Evolutionary conservation across 1,139 yeast genomes (phyloP), one percentile per base, ranked within the genome.

Genomic region (Blastobotrys indianensis): DNA sequence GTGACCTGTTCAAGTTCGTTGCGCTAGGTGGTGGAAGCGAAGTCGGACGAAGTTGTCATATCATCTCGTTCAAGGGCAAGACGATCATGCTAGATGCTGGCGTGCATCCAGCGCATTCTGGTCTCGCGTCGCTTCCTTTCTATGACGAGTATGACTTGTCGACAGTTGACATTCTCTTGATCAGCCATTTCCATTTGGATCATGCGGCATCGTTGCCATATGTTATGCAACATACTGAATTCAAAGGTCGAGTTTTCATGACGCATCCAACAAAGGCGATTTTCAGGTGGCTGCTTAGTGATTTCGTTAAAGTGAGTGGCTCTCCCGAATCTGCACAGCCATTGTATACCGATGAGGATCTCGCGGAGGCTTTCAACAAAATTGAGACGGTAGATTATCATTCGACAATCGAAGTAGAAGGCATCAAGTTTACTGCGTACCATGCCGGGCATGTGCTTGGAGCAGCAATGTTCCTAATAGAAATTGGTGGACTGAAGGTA

Each of bases 21-120:
- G 92, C 95, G 31, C 75, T 92, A n/a, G 99, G 99, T n/a, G 99
- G 97, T n/a, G 95, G 98, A 55, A 87, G 85, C 59, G 99, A 92
- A 63, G 99, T 92, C 8, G 99, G 99, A 4, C 70, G 99, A 51
- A 86, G 96, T 39, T 92, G 97, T 62, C 98, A 92, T 61, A 82
- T 92, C 46, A 73, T 92, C 45, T 92, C 86, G 55, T 90, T 85
- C 67, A 88, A 87, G 62, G 96, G 95, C 51, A 92, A 92, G 62
- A 92, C 94, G n/a, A 84, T 92, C 44, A 92, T 92, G 98, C 62
- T 90, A 49, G 99, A 92, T 66, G 96, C 98, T 1, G 99, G 99
- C 45, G 88, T 92, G 40, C 99, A 92, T 67, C 99, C 99, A 0
- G 98, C 96, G 0, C 79, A 82, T 54, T 76, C 83, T 37, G 98